phyloP scores from a whole-genome alignment of 2,329 filamentous ascomycete genomes.

The Gaeumannomyces tritici region DNA sequence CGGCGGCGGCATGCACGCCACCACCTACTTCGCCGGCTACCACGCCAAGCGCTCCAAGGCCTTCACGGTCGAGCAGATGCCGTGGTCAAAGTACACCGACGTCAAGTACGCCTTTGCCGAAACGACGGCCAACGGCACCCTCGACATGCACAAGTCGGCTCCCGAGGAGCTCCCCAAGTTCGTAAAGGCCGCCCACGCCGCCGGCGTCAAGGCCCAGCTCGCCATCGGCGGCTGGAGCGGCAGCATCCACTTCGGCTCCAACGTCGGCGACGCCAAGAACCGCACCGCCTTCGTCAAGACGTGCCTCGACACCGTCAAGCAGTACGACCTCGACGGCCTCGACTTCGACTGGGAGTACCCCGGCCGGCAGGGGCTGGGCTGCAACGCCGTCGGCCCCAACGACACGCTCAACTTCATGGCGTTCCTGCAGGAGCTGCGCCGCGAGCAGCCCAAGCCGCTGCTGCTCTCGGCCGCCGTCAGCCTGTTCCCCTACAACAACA shows the following conservation, averaged over 20 bases:
- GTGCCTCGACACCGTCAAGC: constrained; percentile 12
- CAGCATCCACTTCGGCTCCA: constrained; percentile 14
- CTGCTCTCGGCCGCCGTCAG: constrained; percentile 9
- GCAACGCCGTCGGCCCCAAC: constrained; percentile 8
- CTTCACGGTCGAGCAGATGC: constrained; percentile 8
- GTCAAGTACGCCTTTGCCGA: constrained; percentile 22
- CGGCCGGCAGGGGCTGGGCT: constrained; percentile 14
- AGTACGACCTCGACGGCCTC: constrained; percentile 18
- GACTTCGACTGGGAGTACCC: constrained; percentile 40
- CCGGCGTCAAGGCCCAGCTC: constrained; percentile 8
- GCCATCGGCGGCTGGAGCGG: constrained; percentile 24
- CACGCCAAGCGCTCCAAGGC: constrained; percentile 6
- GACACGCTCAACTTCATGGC: constrained; percentile 10
- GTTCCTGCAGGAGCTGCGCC: constrained; percentile 10
- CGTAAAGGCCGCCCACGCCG: constrained; percentile 7
- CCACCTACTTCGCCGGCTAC: constrained; percentile 11
- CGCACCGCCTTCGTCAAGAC: constrained; percentile 11
- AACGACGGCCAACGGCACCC: constrained; percentile 12
- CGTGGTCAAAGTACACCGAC: constrained; percentile 15
- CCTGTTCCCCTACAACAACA: constrained; percentile 11
- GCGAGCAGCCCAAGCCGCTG: constrained; percentile 2
- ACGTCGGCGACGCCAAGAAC: constrained; percentile 6
- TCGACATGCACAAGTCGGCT: constrained; percentile 13
- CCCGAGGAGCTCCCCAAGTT: constrained; percentile 20
- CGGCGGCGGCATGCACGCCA: not conserved